These are phyloP conservation scores for Ophiostoma montium DNA, from an alignment of 2,329 filamentous ascomycete genomes.

Conservation along the genomic window DNA sequence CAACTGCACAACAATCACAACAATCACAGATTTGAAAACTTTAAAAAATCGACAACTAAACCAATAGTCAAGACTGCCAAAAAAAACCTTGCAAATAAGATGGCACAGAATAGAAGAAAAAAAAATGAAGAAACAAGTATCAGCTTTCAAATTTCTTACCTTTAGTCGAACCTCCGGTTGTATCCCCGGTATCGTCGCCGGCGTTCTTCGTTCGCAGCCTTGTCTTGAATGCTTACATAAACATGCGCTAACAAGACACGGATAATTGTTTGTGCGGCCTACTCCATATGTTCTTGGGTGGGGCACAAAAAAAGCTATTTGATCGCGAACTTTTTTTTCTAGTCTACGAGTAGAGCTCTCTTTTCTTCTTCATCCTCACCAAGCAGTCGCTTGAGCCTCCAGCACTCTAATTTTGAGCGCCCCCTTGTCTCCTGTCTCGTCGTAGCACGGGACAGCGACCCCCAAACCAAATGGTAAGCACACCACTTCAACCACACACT, in stretches of 20 bases:
- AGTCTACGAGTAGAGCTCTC: not conserved
- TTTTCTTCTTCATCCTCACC: not conserved
- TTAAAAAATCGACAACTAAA: not conserved
- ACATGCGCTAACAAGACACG: not conserved
- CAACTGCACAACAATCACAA: too few relatives aligned
- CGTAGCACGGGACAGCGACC: not conserved
- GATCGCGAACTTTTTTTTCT: not conserved
- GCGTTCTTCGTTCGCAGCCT: conserved; percentile 1
- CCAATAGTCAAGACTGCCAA: not conserved
- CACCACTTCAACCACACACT: not conserved
- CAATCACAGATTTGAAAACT: too few relatives aligned
- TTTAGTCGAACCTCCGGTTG: too few relatives aligned
- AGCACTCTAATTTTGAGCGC: not conserved
- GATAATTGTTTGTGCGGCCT: conserved; percentile 7
- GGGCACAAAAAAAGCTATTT: not conserved
- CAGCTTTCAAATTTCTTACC: not conserved
- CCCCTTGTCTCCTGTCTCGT: not conserved
- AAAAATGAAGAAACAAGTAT: not conserved
- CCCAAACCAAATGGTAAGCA: conserved; percentile 8
- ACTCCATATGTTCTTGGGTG: conserved; percentile 1
- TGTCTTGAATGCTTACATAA: not conserved
- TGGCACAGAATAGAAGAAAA: not conserved
- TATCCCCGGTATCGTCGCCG: too few relatives aligned
- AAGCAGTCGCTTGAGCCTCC: not conserved
- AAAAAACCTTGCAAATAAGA: not conserved